Percentiles rank a stretch among this genome's conserved stretches.
These are phyloP conservation scores for Tephrocybe sp. DNA, from an alignment of 768 basidiomycete species.

Conservation along the genomic window DNA sequence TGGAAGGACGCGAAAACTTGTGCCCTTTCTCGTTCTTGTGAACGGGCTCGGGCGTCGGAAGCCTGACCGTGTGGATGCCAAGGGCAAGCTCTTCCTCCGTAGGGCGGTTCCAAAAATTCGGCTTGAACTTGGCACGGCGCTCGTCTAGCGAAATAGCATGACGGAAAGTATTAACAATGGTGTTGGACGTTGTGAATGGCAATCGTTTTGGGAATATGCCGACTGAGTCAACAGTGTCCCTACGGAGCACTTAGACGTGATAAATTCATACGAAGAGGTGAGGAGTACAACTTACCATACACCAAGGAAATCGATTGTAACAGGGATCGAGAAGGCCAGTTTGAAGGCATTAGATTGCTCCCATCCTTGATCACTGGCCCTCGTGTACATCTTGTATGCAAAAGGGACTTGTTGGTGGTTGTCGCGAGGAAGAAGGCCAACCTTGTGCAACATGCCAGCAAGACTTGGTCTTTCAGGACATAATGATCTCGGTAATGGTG, in stretches of 20 bases:
- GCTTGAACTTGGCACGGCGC: constrained; percentile 56
- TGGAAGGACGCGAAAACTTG: not conserved
- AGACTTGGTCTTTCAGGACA: too few species aligned
- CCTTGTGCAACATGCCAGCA: constrained; percentile 52
- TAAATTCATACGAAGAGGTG: not conserved
- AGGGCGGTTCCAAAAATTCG: constrained; percentile 46
- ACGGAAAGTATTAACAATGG: constrained; percentile 54
- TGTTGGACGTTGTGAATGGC: constrained; percentile 57
- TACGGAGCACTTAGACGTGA: constrained; percentile 17
- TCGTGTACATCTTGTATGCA: constrained; percentile 60
- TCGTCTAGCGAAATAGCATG: constrained; percentile 69
- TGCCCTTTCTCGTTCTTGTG: constrained; percentile 2
- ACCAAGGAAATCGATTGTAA: constrained; percentile 56
- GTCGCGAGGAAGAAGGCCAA: constrained; percentile 44
- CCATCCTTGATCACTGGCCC: constrained; percentile 46
- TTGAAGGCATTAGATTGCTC: constrained; percentile 53
- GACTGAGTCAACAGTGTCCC: constrained; percentile 70
- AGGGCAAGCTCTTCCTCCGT: constrained; percentile 24
- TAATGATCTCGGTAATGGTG: too few species aligned
- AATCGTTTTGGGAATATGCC: constrained; percentile 50
- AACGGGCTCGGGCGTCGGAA: not conserved
- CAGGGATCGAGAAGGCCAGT: constrained; percentile 49
- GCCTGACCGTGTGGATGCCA: constrained; percentile 16
- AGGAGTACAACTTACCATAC: constrained; percentile 38
- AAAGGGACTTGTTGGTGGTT: constrained; percentile 59